Conservation (phyloP, 768 basidiomycete genomes). For the Russula dissimulans region DNA sequence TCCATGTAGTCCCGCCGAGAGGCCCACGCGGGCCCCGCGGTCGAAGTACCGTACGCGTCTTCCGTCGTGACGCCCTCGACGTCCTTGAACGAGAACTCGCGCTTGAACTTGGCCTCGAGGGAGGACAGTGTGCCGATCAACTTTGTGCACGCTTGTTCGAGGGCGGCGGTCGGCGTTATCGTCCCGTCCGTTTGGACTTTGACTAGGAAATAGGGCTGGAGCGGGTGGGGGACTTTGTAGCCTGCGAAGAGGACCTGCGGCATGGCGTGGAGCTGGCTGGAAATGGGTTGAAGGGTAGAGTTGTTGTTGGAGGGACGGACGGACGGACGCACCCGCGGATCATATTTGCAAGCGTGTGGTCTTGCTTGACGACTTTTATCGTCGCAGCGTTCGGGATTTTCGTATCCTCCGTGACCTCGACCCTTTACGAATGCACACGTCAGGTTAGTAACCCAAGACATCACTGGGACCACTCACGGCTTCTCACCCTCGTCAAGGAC, state of each 20-base stretch:
- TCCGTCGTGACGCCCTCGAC: constrained; percentile 37
- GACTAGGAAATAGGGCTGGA: constrained; percentile 88
- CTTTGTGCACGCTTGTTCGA: constrained; percentile 76
- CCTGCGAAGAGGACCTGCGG: constrained; percentile 90
- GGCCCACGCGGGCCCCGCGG: constrained; percentile 18
- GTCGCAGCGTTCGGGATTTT: constrained; percentile 98
- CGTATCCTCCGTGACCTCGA: constrained; percentile 89
- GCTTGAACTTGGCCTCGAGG: constrained; percentile 69
- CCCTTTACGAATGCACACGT: constrained; percentile 37
- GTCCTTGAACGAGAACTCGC: constrained; percentile 75
- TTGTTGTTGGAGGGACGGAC: not conserved
- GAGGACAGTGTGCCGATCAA: constrained; percentile 35
- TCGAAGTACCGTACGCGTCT: constrained; percentile 26
- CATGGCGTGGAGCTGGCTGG: constrained; percentile 83
- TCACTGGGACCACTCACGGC: constrained; percentile 50
- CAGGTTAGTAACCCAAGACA: constrained; percentile 5
- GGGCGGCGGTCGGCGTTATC: constrained; percentile 68
- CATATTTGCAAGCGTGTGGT: constrained; percentile 69
- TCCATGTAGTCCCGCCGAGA: constrained; percentile 23
- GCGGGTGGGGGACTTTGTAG: constrained; percentile 95
- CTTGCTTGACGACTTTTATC: constrained; percentile 90
- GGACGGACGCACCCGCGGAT: constrained; percentile 68
- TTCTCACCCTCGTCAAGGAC: constrained; percentile 91
- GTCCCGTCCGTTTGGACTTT: constrained; percentile 94
- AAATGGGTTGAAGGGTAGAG: not conserved